These are phyloP conservation scores for Tetrapisispora arboricola DNA, from an alignment of 805 yeast species.

Conservation along the genomic window DNA sequence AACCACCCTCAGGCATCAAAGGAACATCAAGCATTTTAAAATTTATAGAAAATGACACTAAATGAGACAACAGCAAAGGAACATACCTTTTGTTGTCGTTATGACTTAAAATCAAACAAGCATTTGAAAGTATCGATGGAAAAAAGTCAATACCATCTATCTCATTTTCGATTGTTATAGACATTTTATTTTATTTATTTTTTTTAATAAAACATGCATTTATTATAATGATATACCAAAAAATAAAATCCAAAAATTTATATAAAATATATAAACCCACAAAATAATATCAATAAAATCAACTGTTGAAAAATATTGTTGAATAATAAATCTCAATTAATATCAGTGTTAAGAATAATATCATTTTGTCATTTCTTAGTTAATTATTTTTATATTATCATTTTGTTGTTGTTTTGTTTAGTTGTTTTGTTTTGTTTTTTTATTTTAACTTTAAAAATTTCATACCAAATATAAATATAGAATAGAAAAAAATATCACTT, in stretches of 20 bases:
- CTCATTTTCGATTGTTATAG: background rate
- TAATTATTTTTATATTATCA: background rate
- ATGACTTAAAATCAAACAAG: too few species aligned
- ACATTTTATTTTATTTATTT: background rate
- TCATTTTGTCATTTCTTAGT: background rate
- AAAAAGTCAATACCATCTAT: background rate
- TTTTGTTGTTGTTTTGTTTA: background rate
- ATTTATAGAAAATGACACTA: too few species aligned
- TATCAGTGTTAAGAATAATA: background rate
- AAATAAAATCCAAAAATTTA: conserved; percentile 3
- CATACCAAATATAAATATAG: background rate
- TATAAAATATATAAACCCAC: conserved; percentile 1
- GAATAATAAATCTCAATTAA: background rate
- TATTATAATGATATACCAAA: conserved; percentile 7
- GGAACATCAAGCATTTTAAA: background rate
- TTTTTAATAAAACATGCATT: conserved; percentile 12
- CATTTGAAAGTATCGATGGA: too few species aligned
- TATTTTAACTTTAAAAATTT: background rate
- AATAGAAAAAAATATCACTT: background rate
- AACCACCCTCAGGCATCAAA: too few species aligned
- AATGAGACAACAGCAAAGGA: too few species aligned
- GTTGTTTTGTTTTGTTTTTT: too few species aligned
- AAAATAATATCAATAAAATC: too few species aligned
- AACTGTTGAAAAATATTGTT: background rate
- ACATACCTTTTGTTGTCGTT: too few species aligned